These are phyloP conservation scores for Tolypocladium ovalisporum DNA, from an alignment of 2,329 filamentous ascomycete species.

Conservation along the genomic window DNA sequence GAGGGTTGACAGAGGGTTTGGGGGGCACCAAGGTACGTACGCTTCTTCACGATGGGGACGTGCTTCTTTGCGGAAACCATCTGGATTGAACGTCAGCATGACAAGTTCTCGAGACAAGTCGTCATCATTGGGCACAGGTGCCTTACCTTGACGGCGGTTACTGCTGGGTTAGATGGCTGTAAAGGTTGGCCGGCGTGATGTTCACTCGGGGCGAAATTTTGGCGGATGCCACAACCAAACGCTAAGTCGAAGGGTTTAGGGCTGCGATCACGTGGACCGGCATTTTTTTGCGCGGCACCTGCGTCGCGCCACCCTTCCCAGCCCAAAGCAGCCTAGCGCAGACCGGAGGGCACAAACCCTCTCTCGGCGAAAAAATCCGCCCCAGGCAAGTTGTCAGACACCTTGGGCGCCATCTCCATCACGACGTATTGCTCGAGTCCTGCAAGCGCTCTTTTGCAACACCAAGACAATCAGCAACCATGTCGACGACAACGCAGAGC, in stretches of 20 bases:
- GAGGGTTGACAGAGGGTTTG: neutral
- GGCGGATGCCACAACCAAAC: slow-evolving; percentile 18
- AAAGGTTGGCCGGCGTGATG: slow-evolving; percentile 22
- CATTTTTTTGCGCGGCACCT: neutral
- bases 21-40: slow-evolving; percentile 49
- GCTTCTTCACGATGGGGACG: slow-evolving; percentile 99
- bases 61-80: slow-evolving; percentile 99
- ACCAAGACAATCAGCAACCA: slow-evolving; percentile 37
- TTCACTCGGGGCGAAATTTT: slow-evolving; percentile 24
- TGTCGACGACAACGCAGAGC: slow-evolving; percentile 66
- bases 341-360: slow-evolving; percentile 22
- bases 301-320: neutral
- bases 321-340: slow-evolving; percentile 14
- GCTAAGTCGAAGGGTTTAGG: slow-evolving; percentile 23
- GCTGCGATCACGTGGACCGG: slow-evolving; percentile 18
- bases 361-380: slow-evolving; percentile 12
- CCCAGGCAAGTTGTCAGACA: neutral
- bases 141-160: slow-evolving; percentile 31
- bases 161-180: slow-evolving; percentile 23
- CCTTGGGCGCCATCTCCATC: slow-evolving; percentile 1
- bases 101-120: neutral
- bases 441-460: slow-evolving; percentile 6
- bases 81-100: slow-evolving; percentile 35
- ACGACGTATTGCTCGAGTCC: slow-evolving; percentile 4
- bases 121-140: neutral